phyloP scores from a whole-genome alignment of 306 rosid species.

The Ceratonia siliqua region DNA sequence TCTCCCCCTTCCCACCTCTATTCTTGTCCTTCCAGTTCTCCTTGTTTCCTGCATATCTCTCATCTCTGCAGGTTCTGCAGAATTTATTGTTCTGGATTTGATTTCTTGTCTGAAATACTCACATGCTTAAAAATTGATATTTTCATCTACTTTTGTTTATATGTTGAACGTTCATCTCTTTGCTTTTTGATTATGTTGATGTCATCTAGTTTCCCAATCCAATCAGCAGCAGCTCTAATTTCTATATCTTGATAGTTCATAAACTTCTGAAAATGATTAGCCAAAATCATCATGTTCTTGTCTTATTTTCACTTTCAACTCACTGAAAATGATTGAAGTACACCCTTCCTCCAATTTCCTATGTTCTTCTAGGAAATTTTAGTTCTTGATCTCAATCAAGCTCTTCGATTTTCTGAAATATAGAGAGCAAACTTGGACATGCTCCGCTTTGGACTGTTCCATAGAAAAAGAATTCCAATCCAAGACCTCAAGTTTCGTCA shows the following conservation, averaged over 20 bases:
- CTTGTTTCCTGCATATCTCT: constrained; percentile 37
- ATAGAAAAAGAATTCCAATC: constrained; percentile 28
- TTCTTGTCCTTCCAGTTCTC: not conserved
- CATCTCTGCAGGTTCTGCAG: constrained; percentile 37
- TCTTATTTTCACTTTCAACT: constrained; percentile 11
- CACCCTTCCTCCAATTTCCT: constrained; percentile 24
- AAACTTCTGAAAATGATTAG: constrained; percentile 19
- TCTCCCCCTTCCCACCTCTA: not conserved
- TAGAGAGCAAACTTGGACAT: constrained; percentile 40
- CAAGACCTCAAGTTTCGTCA: not conserved
- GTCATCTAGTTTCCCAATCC: constrained; percentile 27
- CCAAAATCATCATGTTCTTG: not conserved
- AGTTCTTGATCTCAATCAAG: constrained; percentile 19
- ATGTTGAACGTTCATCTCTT: constrained; percentile 7
- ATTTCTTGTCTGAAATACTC: constrained; percentile 15
- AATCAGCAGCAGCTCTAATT: constrained; percentile 21
- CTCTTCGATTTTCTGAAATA: constrained; percentile 13
- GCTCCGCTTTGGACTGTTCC: constrained; percentile 36
- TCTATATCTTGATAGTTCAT: constrained; percentile 15
- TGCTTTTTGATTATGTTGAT: not conserved
- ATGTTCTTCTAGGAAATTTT: not conserved
- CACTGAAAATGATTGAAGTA: constrained; percentile 2
- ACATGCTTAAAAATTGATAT: constrained; percentile 10
- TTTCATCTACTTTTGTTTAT: constrained; percentile 12
- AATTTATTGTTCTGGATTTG: constrained; percentile 29